Base-by-base conservation (phyloP, 2,329 filamentous ascomycete species). In the Fusarium neocosmosporiellum region DNA sequence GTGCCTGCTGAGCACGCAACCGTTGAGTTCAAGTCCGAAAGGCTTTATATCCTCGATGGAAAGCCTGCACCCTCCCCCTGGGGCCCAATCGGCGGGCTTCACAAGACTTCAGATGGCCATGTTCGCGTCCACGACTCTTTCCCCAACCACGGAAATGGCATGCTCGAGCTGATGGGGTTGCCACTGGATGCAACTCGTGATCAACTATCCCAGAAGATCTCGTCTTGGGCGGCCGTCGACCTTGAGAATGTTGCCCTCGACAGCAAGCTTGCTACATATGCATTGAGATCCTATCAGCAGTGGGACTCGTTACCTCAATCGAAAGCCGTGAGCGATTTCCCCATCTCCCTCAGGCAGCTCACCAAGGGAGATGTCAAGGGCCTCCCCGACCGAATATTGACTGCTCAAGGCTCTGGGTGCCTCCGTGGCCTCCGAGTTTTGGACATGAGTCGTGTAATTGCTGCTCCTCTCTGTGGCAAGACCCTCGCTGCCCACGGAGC, bases 361-460 rank as follows among this genome's bases (percentile, higher is more conserved):
- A 58, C 63, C 1, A 59, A 66, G 10, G 65, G 77, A 2, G 66
- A 70, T 1, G 59, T 71, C 2, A 37, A 18, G 7, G 41, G 53
- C 2, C 6, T 69, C 1, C 33, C 67, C 2, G n/a, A 14, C 3
- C 53, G 33, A 2, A 66, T 69, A 5, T 11, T 50, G 50, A n/a
- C 6, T 10, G 9, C 20, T 1, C 61, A 64, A 1, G 71, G 37
- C 10, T n/a, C 39, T 0, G 71, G 67, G 20, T 83, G 82, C 78
- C 74, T 89, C 84, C 41, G 84, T 80, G 92, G 92, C 1, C 84
- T 94, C 74, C 90, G 90, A 64, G 91, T 94, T 7, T 85, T 94
- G 8, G 92, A 94, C 78, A 83, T 94, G 58, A 92, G 90, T 75
- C 89, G 92, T 20, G 89, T 94, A 65, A 93, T 94, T 69, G 92